A percentile compares a stretch with the other conserved stretches of the same genome.
These are phyloP conservation scores for Nemania abortiva DNA, from an alignment of 2,329 filamentous ascomycete species.

Conservation along the genomic window DNA sequence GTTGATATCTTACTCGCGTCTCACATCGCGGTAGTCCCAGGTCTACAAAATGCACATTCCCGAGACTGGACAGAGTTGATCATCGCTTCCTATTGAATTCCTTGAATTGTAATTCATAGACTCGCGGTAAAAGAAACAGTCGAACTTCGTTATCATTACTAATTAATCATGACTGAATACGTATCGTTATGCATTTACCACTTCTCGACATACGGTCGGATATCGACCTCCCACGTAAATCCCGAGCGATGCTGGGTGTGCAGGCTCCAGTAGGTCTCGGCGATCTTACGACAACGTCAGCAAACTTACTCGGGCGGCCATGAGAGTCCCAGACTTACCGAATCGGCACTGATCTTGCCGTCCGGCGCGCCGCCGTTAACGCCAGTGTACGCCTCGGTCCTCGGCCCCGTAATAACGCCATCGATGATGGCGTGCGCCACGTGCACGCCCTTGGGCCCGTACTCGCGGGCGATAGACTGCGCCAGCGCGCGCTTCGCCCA, in stretches of 20 bases:
- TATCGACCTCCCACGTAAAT: constrained; percentile 79
- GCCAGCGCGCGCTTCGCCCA: constrained; percentile 76
- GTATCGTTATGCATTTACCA: constrained; percentile 52
- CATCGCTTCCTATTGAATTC: neutral
- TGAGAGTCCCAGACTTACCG: constrained; percentile 61
- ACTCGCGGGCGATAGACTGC: constrained; percentile 78
- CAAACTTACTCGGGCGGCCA: constrained; percentile 11
- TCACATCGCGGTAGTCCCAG: neutral
- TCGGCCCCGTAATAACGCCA: constrained; percentile 79
- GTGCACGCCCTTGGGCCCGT: constrained; percentile 79
- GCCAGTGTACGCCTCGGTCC: constrained; percentile 64
- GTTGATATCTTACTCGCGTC: neutral
- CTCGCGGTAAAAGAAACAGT: neutral
- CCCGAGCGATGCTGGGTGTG: constrained; percentile 78
- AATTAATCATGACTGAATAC: constrained; percentile 19
- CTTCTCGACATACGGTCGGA: constrained; percentile 79
- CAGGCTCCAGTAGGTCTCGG: constrained; percentile 79
- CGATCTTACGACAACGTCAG: constrained; percentile 65
- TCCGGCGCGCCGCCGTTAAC: constrained; percentile 54
- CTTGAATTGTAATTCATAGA: neutral
- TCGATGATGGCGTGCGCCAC: constrained; percentile 80
- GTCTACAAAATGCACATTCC: neutral
- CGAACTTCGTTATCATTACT: constrained; percentile 20
- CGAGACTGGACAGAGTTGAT: neutral
- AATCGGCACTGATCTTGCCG: constrained; percentile 73